phyloP scores from a whole-genome alignment of 306 rosid species.

The Castanea mollissima region DNA sequence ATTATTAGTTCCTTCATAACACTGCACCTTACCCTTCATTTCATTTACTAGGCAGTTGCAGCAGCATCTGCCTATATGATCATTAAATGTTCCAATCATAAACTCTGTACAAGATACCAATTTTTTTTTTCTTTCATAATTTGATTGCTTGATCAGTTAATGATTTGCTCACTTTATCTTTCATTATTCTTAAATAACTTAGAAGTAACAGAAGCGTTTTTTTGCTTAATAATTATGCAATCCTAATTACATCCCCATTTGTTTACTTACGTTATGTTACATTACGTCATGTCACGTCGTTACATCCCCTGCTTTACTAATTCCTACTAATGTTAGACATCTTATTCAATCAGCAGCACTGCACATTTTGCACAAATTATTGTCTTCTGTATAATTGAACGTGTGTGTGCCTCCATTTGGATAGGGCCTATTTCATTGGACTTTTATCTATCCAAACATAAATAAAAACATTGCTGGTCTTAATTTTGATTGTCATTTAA shows the following conservation, averaged over 20 bases:
- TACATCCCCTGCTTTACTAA: neutral
- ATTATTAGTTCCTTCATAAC: slow-evolving; percentile 23
- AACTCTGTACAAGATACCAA: neutral
- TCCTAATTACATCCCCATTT: neutral
- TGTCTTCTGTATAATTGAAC: slow-evolving; percentile 4
- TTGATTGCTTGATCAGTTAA: neutral
- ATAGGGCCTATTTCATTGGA: neutral
- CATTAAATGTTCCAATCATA: neutral
- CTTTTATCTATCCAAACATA: neutral
- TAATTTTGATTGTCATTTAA: slow-evolving; percentile 15
- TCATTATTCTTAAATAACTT: neutral
- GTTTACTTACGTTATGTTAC: no score
- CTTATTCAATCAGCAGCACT: neutral
- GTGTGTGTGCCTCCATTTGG: neutral
- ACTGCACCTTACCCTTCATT: neutral
- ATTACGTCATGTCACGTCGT: no score
- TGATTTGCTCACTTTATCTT: neutral
- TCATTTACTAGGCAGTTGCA: slow-evolving; percentile 22
- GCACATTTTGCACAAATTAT: neutral
- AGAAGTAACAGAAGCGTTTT: neutral
- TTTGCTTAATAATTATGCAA: neutral
- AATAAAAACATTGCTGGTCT: neutral
- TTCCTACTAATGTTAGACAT: neutral
- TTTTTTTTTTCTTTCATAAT: neutral
- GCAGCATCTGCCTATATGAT: neutral